Percentiles rank a stretch among this genome's conserved stretches.
These are phyloP conservation scores for Bipolaris bicolor DNA, from an alignment of 2,329 filamentous ascomycete genomes.

Conservation along the genomic window DNA sequence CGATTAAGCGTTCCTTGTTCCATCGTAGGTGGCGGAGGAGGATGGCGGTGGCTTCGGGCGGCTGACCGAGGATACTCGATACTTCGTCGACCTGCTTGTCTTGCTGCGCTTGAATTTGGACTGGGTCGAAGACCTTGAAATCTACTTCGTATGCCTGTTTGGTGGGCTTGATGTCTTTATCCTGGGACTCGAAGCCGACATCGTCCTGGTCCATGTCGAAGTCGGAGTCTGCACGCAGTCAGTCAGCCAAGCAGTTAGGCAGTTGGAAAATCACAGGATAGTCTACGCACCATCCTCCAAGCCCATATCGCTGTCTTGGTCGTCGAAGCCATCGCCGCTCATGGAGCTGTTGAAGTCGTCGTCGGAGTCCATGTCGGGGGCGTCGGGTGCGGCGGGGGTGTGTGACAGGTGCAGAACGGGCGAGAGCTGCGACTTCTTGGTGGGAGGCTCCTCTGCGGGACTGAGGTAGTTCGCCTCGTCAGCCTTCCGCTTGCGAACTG, in stretches of 20 bases:
- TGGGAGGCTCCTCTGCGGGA: slow-evolving; percentile 37
- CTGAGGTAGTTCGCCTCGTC: slow-evolving; percentile 41
- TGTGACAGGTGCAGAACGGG: slow-evolving; percentile 33
- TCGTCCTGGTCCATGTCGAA: slow-evolving; percentile 65
- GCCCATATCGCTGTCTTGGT: slow-evolving; percentile 74
- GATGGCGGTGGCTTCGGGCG: slow-evolving; percentile 88
- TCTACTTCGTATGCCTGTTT: slow-evolving; percentile 82
- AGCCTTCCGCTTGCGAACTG: slow-evolving; percentile 49
- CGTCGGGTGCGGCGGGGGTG: slow-evolving; percentile 40
- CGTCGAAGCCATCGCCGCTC: slow-evolving; percentile 77
- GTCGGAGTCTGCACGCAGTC: slow-evolving; percentile 53
- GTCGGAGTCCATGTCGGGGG: slow-evolving; percentile 84
- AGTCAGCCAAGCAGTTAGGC: slow-evolving; percentile 10
- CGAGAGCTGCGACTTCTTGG: slow-evolving; percentile 35
- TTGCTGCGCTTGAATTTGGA: slow-evolving; percentile 84
- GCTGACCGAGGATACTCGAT: slow-evolving; percentile 86
- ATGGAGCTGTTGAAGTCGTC: slow-evolving; percentile 88
- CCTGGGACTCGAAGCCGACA: slow-evolving; percentile 66
- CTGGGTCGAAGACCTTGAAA: slow-evolving; percentile 79
- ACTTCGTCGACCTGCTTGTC: slow-evolving; percentile 87
- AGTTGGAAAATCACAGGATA: slow-evolving; percentile 1
- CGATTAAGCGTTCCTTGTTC: slow-evolving; percentile 95
- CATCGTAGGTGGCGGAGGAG: slow-evolving; percentile 87
- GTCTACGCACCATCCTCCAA: slow-evolving; percentile 52
- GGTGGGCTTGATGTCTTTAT: slow-evolving; percentile 74